Base-by-base conservation (phyloP, 2,329 filamentous ascomycete species). In the Aureobasidium sp. region DNA sequence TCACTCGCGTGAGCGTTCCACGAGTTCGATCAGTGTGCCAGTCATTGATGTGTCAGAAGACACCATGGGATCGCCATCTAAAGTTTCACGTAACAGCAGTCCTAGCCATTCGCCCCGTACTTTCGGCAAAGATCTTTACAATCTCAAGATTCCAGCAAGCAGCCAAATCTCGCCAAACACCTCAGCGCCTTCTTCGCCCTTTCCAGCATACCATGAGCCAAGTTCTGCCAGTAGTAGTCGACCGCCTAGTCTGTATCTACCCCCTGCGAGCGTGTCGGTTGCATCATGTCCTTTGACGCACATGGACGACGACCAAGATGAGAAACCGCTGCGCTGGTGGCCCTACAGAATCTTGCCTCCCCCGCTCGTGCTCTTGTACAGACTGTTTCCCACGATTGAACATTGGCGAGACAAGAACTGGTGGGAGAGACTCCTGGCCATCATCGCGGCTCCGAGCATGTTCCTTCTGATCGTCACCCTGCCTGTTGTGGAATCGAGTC, bases 391-490 rank as follows among this genome's bases (percentile, higher is more conserved):
- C 0, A 97, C 93, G 0, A 76, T 99, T 34, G 87, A 86, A 66
- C 86, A 83, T 29, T 99, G 93, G 91, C 79, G 75, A 47, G 84
- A 88, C 32, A 97, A 97, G 75, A 85, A 80, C n/a, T 74, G 88
- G n/a, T 91, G 87, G 85, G 92, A 93, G 68, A 91, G 89, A 70
- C 76, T 91, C 48, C 77, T 97, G 52, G 93, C 91, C 46, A 69
- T 94, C 12, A 81, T 95, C 41, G 92, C 92, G 8, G 87, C 91
- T n/a, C 90, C 92, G 1, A 95, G 89, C 68, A 91, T 99, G 41
- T 90, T 99, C 65, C 77, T 97, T 2, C 80, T 99, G 4, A 93
- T 93, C 0, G 85, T 94, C 51, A 99, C 94, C 0, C 75, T 99
- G 5, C 94, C 95, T 0, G 91, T 99, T 0, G 90, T 96, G 6